phyloP scores from a whole-genome alignment of 2,329 filamentous ascomycete genomes.

The Penicillium fuscoglaucum region DNA sequence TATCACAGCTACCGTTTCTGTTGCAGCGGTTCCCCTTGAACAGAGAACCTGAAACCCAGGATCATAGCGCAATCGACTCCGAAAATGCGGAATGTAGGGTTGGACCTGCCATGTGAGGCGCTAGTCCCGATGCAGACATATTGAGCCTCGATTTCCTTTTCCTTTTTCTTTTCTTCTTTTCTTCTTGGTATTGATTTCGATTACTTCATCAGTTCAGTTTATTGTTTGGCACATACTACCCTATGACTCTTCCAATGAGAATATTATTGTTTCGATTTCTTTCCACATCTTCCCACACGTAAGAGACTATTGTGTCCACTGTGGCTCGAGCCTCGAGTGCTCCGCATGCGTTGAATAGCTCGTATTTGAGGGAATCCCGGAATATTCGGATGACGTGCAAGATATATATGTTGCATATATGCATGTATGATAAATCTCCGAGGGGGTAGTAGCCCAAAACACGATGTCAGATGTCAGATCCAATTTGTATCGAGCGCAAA shows the following conservation, averaged over 20 bases:
- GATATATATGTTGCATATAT: not conserved
- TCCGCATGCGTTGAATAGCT: slow-evolving; percentile 3
- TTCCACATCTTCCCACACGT: not conserved
- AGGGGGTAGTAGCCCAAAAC: not conserved
- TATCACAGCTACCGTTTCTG: slow-evolving; percentile 18
- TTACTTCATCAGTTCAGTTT: slow-evolving; percentile 3
- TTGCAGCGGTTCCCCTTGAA: slow-evolving; percentile 23
- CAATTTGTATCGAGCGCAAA: slow-evolving; percentile 9
- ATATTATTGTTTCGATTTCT: not conserved
- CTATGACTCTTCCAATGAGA: slow-evolving; percentile 3
- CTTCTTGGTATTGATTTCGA: not conserved
- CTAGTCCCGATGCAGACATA: slow-evolving; percentile 16
- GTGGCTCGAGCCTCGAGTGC: not conserved
- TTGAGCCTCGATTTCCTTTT: not conserved
- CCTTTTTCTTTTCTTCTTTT: not conserved
- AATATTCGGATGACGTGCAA: not conserved
- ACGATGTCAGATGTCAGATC: not conserved
- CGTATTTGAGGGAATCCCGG: not conserved
- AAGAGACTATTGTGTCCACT: not conserved
- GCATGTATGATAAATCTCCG: not conserved
- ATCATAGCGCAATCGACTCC: not conserved
- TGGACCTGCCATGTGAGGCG: slow-evolving; percentile 15
- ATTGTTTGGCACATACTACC: slow-evolving; percentile 5
- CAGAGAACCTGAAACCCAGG: not conserved
- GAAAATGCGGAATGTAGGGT: slow-evolving; percentile 19